These are phyloP conservation scores for Capsicum baccatum DNA, from an alignment of 257 asterid species.

Conservation along the genomic window DNA sequence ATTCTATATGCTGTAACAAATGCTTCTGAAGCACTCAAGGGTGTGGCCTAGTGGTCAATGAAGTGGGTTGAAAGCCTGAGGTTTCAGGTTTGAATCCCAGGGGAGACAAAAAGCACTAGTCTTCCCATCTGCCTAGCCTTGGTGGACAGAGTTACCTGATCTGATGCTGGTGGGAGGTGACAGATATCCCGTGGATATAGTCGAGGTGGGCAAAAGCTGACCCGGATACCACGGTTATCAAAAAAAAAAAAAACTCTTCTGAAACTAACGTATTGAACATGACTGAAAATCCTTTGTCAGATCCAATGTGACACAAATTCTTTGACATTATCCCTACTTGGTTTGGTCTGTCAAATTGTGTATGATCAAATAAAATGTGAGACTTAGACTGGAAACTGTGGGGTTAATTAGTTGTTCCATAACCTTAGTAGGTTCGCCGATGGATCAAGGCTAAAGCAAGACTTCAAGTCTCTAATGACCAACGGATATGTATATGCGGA, in stretches of 20 bases:
- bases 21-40: neutral
- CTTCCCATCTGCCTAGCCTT: too few species aligned
- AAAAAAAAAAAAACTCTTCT: neutral
- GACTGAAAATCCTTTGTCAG: neutral
- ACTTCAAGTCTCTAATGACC: neutral
- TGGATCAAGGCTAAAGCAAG: neutral
- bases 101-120: too few species aligned
- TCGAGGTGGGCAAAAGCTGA: too few species aligned
- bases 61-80: too few species aligned
- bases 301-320: constrained; percentile 3
- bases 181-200: too few species aligned
- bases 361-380: neutral
- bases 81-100: too few species aligned
- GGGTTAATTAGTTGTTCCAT: neutral
- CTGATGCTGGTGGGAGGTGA: too few species aligned
- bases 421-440: neutral
- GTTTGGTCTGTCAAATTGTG: neutral
- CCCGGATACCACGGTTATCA: too few species aligned
- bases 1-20: neutral
- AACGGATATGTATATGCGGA: neutral
- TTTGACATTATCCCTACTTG: neutral
- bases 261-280: neutral
- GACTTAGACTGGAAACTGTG: neutral
- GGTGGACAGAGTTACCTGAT: too few species aligned
- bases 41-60: too few species aligned